These are phyloP conservation scores for Tricholoma furcatifolium DNA, from an alignment of 768 basidiomycete genomes.

Conservation along the genomic window DNA sequence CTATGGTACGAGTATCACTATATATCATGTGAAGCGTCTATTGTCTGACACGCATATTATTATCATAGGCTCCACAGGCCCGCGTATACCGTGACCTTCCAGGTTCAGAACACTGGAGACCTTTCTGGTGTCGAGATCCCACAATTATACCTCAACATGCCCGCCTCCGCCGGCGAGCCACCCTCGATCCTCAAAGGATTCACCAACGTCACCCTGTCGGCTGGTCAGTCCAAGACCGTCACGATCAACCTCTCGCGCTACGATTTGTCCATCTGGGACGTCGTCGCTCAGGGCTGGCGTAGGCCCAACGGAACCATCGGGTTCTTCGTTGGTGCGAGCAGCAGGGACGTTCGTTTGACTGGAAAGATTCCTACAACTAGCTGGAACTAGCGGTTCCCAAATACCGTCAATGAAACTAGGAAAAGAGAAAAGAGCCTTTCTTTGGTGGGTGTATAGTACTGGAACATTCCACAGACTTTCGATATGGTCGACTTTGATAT, in stretches of 20 bases:
- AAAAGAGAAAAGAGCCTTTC: too few species aligned
- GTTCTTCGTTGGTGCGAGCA: conserved; percentile 69
- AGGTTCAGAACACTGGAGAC: conserved; percentile 62
- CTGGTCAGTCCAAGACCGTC: conserved; percentile 46
- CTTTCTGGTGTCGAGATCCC: conserved; percentile 72
- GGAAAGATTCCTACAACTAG: conserved; percentile 34
- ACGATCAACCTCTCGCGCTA: conserved; percentile 64
- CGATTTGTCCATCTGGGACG: conserved; percentile 78
- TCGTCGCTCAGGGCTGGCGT: conserved; percentile 69
- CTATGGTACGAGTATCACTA: conserved; percentile 42
- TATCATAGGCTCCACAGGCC: conserved; percentile 60
- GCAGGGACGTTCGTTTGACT: conserved; percentile 54
- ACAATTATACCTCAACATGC: conserved; percentile 75
- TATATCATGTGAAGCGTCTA: neutral
- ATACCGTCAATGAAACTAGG: too few species aligned
- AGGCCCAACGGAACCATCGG: conserved; percentile 62
- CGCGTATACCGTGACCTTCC: conserved; percentile 59
- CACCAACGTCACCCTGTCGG: conserved; percentile 49
- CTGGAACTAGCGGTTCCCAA: neutral
- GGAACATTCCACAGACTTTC: too few species aligned
- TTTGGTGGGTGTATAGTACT: too few species aligned
- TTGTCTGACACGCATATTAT: neutral
- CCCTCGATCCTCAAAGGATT: conserved; percentile 74
- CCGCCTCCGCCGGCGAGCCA: conserved; percentile 61
- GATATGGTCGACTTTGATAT: neutral